Evolutionary conservation across 805 yeast genomes (phyloP).

Genomic region (Zygosaccharomyces bailii): DNA sequence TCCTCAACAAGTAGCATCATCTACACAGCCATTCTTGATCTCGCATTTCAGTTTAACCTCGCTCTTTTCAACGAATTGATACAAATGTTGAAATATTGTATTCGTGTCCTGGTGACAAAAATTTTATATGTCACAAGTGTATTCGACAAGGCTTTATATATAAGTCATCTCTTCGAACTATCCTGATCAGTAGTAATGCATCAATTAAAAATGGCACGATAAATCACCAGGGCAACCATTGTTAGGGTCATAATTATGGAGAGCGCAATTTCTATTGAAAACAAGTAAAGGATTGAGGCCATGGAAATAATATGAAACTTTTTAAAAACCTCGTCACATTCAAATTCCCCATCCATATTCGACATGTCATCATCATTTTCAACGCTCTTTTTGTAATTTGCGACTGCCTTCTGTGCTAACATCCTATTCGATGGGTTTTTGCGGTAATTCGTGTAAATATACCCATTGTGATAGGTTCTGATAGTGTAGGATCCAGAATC

Average conservation of each 20-base stretch:
- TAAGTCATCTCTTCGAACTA: too few relatives aligned
- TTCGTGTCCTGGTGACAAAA: not conserved
- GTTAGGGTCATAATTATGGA: too few relatives aligned
- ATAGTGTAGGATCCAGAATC: not conserved
- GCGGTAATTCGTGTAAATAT: not conserved
- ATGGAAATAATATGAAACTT: too few relatives aligned
- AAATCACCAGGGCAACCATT: too few relatives aligned
- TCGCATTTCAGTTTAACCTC: not conserved
- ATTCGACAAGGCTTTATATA: too few relatives aligned
- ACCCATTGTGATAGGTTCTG: not conserved
- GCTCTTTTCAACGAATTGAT: not conserved
- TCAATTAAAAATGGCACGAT: too few relatives aligned
- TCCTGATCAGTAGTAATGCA: too few relatives aligned
- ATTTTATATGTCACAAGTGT: not conserved
- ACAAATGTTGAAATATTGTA: not conserved
- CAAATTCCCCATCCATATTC: not conserved
- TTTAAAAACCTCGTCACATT: not conserved
- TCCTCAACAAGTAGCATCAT: not conserved
- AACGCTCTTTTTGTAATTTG: not conserved
- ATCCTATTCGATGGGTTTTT: not conserved
- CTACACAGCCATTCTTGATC: not conserved
- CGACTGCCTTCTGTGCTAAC: not conserved
- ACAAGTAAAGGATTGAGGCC: too few relatives aligned
- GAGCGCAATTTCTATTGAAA: too few relatives aligned
- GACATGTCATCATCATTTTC: not conserved